Percentiles rank a stretch among this genome's conserved stretches.
Evolutionary conservation across 805 yeast species (phyloP).

Genomic region (Metschnikowia dekortorum): DNA sequence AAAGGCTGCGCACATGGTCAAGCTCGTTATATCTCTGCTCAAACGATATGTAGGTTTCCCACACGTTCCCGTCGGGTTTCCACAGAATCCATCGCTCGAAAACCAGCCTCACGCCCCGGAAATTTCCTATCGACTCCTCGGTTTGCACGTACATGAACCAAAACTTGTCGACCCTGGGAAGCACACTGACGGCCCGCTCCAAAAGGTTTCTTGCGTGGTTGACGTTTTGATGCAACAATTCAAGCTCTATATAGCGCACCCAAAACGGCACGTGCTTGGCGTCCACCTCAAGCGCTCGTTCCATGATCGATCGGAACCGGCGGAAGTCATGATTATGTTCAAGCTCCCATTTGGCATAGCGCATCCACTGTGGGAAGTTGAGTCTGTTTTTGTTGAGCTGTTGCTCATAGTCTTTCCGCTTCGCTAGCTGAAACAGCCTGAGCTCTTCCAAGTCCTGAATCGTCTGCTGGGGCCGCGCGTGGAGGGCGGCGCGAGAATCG

Average conservation of each 20-base stretch:
- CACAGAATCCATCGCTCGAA: slow-evolving; percentile 79
- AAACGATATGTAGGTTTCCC: slow-evolving; percentile 71
- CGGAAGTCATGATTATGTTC: slow-evolving; percentile 67
- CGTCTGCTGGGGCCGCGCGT: slow-evolving; percentile 42
- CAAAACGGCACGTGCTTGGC: slow-evolving; percentile 76
- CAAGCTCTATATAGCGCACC: slow-evolving; percentile 78
- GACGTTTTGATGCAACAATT: slow-evolving; percentile 63
- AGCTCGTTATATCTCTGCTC: slow-evolving; percentile 62
- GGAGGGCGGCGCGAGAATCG: slow-evolving; percentile 38
- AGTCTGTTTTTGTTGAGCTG: slow-evolving; percentile 82
- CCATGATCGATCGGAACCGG: slow-evolving; percentile 83
- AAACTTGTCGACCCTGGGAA: slow-evolving; percentile 79
- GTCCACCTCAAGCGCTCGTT: slow-evolving; percentile 78
- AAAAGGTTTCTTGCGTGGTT: slow-evolving; percentile 87
- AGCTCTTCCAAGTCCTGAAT: slow-evolving; percentile 77
- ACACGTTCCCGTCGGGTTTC: slow-evolving; percentile 65
- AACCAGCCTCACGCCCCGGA: slow-evolving; percentile 55
- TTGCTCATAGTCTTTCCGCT: slow-evolving; percentile 77
- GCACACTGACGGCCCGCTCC: slow-evolving; percentile 65
- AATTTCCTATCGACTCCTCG: slow-evolving; percentile 72
- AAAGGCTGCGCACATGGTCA: slow-evolving; percentile 56
- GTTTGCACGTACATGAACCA: slow-evolving; percentile 83
- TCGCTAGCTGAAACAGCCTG: slow-evolving; percentile 66
- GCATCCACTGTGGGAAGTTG: slow-evolving; percentile 82
- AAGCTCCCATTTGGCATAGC: slow-evolving; percentile 86